Percentiles rank a stretch among this genome's conserved stretches.
These are phyloP conservation scores for Moesziomyces antarcticus DNA, from an alignment of 1,284 basidiomycete species.

Conservation along the genomic window DNA sequence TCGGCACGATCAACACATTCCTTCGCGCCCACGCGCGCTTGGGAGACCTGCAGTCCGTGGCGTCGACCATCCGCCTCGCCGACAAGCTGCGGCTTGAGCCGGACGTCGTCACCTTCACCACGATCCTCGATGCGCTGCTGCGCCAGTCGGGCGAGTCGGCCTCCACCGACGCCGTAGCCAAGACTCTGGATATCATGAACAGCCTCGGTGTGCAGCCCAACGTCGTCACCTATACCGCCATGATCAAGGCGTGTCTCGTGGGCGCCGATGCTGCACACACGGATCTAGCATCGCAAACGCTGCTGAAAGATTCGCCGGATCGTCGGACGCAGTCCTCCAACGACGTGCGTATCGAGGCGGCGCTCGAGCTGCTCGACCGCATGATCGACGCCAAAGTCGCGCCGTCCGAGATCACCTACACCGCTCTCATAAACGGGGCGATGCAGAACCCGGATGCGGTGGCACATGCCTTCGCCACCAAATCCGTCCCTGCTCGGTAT, in stretches of 20 bases:
- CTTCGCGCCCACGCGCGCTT: conserved; percentile 50
- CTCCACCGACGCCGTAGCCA: conserved; percentile 23
- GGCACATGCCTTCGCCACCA: conserved; percentile 15
- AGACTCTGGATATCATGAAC: conserved; percentile 54
- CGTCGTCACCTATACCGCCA: conserved; percentile 55
- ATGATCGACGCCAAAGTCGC: conserved; percentile 52
- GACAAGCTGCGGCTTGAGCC: conserved; percentile 36
- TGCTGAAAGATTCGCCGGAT: conserved; percentile 11
- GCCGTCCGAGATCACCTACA: conserved; percentile 56
- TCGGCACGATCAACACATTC: conserved; percentile 59
- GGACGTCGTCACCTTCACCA: conserved; percentile 62
- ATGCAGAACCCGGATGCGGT: conserved; percentile 35
- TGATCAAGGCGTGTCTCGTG: conserved; percentile 60
- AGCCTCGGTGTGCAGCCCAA: conserved; percentile 50
- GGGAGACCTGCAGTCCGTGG: conserved; percentile 38
- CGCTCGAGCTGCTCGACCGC: conserved; percentile 52
- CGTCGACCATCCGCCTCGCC: conserved; percentile 40
- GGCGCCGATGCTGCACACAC: conserved; percentile 34
- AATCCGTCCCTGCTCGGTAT: conserved; percentile 18
- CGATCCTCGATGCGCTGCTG: conserved; percentile 56
- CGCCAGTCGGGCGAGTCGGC: conserved; percentile 45
- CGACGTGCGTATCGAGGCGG: conserved; percentile 42
- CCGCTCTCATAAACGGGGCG: conserved; percentile 42
- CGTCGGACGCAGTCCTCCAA: background rate
- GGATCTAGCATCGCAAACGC: conserved; percentile 18